These are phyloP conservation scores for Phaffia australis DNA, from an alignment of 768 basidiomycete species.

Conservation along the genomic window DNA sequence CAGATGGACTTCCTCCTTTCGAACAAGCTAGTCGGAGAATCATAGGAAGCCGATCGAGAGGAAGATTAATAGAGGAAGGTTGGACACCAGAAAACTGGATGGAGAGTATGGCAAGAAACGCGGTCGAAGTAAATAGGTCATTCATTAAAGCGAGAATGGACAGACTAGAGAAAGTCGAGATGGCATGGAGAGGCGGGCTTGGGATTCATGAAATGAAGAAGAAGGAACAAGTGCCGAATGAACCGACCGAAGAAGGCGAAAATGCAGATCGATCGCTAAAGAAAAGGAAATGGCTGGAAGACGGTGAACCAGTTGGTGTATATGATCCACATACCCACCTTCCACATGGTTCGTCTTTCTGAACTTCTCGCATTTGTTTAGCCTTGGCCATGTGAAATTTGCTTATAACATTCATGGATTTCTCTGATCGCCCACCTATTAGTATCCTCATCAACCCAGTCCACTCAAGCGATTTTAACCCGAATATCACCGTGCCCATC, in stretches of 20 bases:
- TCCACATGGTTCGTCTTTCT: conserved; percentile 41
- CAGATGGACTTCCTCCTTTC: conserved; percentile 48
- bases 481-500: conserved; percentile 44
- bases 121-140: conserved; percentile 49
- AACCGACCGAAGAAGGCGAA: conserved; percentile 14
- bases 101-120: conserved; percentile 59
- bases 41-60: conserved; percentile 64
- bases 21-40: conserved; percentile 64
- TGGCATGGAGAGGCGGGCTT: conserved; percentile 21
- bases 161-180: conserved; percentile 34
- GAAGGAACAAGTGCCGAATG: not conserved
- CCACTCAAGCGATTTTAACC: conserved; percentile 55
- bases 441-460: conserved; percentile 47
- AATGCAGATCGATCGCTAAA: conserved; percentile 26
- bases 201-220: conserved; percentile 17
- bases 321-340: conserved; percentile 74
- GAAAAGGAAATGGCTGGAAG: conserved; percentile 18
- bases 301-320: conserved; percentile 49
- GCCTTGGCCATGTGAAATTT: not conserved
- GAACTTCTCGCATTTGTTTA: conserved; percentile 20
- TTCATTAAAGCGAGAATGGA: conserved; percentile 36
- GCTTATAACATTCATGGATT: not conserved
- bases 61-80: conserved; percentile 44
- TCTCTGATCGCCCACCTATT: not conserved
- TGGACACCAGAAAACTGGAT: conserved; percentile 89